phyloP scores from a whole-genome alignment of 139 green algal species.

The Prasinococcaceae sp. region DNA sequence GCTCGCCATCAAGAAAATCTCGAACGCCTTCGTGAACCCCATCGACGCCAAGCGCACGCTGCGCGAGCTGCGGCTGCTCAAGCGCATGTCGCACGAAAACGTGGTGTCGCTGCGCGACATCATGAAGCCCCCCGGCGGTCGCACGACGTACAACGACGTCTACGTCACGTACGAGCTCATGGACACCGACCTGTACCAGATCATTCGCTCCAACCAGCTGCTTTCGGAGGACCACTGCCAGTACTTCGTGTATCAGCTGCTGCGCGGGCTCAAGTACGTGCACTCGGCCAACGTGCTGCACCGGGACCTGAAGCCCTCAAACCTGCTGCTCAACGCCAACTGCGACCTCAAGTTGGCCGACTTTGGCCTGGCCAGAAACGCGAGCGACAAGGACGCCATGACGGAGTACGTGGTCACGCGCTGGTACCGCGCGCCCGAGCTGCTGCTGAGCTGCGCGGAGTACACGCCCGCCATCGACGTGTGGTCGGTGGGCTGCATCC shows the following conservation, averaged over 20 bases:
- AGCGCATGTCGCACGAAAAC: conserved; percentile 42
- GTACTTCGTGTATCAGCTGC: too few species aligned
- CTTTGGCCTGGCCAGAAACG: conserved; percentile 41
- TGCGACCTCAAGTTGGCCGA: conserved; percentile 53
- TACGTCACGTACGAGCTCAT: conserved; percentile 51
- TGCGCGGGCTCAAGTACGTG: conserved; percentile 48
- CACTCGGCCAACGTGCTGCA: conserved; percentile 42
- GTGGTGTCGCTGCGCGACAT: conserved; percentile 31
- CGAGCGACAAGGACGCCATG: conserved; percentile 37
- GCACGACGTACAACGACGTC: conserved; percentile 34
- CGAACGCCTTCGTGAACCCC: conserved; percentile 39
- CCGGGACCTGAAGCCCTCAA: conserved; percentile 42
- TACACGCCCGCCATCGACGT: conserved; percentile 45
- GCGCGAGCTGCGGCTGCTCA: conserved; percentile 44
- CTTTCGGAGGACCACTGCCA: conserved; percentile 45
- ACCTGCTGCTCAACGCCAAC: conserved; percentile 43
- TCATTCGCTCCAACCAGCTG: conserved; percentile 35
- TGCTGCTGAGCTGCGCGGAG: conserved; percentile 41
- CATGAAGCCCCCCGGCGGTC: conserved; percentile 11
- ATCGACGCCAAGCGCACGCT: conserved; percentile 41
- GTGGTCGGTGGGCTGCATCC: conserved; percentile 43
- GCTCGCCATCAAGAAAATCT: conserved; percentile 48
- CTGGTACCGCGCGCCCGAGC: conserved; percentile 45
- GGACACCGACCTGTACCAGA: conserved; percentile 50
- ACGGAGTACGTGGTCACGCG: conserved; percentile 50